Base-by-base conservation (phyloP, 805 yeast species). In the Millerozyma acaciae region DNA sequence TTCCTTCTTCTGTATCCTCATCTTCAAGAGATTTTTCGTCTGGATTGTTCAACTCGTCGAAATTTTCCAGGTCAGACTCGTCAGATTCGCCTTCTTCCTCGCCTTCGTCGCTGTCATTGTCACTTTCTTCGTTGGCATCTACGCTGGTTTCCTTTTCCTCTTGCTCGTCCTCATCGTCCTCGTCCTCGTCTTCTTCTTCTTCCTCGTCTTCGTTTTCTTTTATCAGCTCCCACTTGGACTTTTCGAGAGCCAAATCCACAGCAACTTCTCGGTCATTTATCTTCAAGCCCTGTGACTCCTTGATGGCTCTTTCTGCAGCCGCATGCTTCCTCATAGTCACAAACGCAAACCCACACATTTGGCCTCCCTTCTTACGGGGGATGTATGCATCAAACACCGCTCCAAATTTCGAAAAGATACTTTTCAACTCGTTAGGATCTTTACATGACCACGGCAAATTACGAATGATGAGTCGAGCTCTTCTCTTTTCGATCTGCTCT, bases 391-490 rank as follows among this genome's bases (percentile, higher is more conserved):
- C 96, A 16, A 76, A 77, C 21, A 93, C 96, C 18, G 84, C 80
- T 32, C 98, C 98, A 53, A 65, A 93, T 50, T 77, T 78, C 37
- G 71, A 61, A 53, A 93, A 93, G 6, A 78, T 51, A 46, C 79
- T 79, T 50, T 74, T 79, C 49, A 93, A 68, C 35, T 75, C 78
- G 4, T 76, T 76, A 4, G 94, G 81, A 39, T 81, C 78, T 53
- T 90, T 78, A 28, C 93, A 80, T 10, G 96, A 81, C 98, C 98
- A 93, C 8, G 98, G 98, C 58, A 93, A 73, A 55, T 93, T 93
- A 53, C 98, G 75, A 23, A 93, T 70, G 45, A 93, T 88, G 38
- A 93, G 65, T 47, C 96, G 77, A 3, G 97, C 89, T 45, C 82
- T 76, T 57, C 95, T 80, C 52, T 82, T 83, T 45, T 80, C 85